These are phyloP conservation scores for Pichia exigua DNA, from an alignment of 805 yeast species.

Conservation along the genomic window DNA sequence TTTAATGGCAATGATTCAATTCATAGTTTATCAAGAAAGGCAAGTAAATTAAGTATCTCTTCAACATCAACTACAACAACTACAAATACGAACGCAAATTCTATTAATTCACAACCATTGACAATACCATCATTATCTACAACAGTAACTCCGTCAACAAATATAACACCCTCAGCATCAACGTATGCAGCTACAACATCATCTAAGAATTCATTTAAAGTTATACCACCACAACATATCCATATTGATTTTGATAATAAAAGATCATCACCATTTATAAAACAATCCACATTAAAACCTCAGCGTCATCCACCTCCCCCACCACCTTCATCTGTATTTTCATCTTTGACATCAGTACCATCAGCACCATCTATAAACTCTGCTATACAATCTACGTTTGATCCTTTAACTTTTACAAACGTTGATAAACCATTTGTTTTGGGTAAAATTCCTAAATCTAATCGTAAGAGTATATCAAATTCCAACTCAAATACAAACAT, in stretches of 20 bases:
- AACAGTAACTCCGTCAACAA: background rate
- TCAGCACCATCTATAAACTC: background rate
- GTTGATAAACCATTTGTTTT: conserved; percentile 1
- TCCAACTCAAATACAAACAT: background rate
- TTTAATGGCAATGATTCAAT: conserved; percentile 1
- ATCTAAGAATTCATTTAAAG: conserved; percentile 42
- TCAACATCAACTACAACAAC: conserved; percentile 1
- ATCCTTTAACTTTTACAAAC: background rate
- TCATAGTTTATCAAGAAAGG: conserved; percentile 4
- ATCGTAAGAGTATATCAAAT: background rate
- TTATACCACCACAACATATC: conserved; percentile 54
- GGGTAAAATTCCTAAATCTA: background rate
- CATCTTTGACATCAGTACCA: conserved; percentile 8
- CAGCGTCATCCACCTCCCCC: conserved; percentile 24
- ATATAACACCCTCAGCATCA: background rate
- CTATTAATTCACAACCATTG: background rate
- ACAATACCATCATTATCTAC: background rate
- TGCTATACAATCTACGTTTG: background rate
- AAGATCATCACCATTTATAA: conserved; percentile 59
- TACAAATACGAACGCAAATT: background rate
- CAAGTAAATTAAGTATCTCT: conserved; percentile 4
- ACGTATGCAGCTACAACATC: background rate
- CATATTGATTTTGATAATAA: conserved; percentile 81
- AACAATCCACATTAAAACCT: conserved; percentile 41
- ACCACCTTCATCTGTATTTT: conserved; percentile 17